Conservation (phyloP, 257 asterid species). For the Solanum pinnatisectum region DNA sequence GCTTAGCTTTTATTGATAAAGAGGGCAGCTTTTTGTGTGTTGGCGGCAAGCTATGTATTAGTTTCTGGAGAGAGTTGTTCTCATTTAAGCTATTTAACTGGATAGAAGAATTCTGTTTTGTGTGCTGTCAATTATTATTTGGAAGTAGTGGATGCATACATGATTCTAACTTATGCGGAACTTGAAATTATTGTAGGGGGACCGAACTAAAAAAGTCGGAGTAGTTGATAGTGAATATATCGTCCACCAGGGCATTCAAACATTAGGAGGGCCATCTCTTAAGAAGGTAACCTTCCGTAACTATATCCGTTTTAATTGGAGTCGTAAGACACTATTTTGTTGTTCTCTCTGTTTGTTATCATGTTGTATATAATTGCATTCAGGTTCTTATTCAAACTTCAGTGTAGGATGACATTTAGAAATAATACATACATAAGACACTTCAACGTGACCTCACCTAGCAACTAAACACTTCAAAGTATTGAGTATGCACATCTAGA, state of each 20-base stretch:
- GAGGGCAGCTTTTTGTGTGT: not conserved
- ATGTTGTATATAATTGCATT: not conserved
- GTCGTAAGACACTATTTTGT: not conserved
- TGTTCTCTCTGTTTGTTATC: not conserved
- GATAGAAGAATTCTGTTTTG: not conserved
- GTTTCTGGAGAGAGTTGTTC: not conserved
- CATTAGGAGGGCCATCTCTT: conserved; percentile 81
- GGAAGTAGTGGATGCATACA: not conserved
- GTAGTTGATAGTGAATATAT: conserved; percentile 85
- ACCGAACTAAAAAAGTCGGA: conserved; percentile 78
- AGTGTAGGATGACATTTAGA: not conserved
- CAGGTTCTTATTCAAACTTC: not conserved
- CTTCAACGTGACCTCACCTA: not conserved
- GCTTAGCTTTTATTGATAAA: not conserved
- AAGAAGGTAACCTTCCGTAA: conserved; percentile 32
- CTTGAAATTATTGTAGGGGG: conserved; percentile 42
- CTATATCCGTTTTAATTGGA: not conserved
- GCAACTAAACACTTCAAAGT: not conserved
- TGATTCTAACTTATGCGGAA: not conserved
- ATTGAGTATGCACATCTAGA: not conserved
- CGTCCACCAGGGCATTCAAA: conserved; percentile 93
- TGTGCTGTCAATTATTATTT: not conserved
- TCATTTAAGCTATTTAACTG: not conserved
- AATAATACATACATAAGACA: not conserved
- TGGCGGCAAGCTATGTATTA: not conserved